A percentile compares a stretch with the other conserved stretches of the same genome.
phyloP scores from a whole-genome alignment of 2,329 filamentous ascomycete genomes.

The Dryadomyces quercivorus region DNA sequence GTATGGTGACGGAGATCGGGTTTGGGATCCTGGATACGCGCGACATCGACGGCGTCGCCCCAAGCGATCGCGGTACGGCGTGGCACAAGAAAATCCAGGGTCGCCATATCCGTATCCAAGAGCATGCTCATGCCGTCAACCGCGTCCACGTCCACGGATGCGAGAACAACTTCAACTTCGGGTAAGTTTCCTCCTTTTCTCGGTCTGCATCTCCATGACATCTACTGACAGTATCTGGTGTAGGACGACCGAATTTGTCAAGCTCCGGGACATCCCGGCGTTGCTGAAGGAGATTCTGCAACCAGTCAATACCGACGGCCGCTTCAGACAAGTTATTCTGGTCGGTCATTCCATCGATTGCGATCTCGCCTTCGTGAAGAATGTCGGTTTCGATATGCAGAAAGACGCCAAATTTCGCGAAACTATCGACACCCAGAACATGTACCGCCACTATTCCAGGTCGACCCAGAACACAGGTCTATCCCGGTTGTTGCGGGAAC shows the following conservation, averaged over 20 bases:
- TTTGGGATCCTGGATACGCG: constrained; percentile 67
- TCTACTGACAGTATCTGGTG: neutral
- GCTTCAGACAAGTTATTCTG: constrained; percentile 45
- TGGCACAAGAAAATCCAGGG: constrained; percentile 59
- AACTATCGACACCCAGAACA: constrained; percentile 56
- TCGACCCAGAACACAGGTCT: constrained; percentile 44
- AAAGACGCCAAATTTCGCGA: constrained; percentile 46
- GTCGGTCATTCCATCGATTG: constrained; percentile 61
- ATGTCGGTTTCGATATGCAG: constrained; percentile 50
- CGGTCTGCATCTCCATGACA: neutral
- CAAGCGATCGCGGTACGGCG: constrained; percentile 46
- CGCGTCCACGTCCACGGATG: constrained; percentile 56
- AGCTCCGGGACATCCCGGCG: constrained; percentile 19
- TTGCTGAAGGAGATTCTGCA: constrained; percentile 17
- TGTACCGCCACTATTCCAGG: constrained; percentile 53
- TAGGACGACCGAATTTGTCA: constrained; percentile 31
- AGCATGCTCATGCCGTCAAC: constrained; percentile 58
- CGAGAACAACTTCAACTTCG: constrained; percentile 65
- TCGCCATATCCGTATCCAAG: constrained; percentile 65
- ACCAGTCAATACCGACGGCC: neutral
- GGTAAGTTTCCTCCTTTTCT: constrained; percentile 17
- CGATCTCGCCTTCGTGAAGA: constrained; percentile 57
- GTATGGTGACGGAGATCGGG: constrained; percentile 72
- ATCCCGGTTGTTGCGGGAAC: constrained; percentile 44
- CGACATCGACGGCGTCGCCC: constrained; percentile 37